Evolutionary conservation across 2,329 filamentous ascomycete genomes (phyloP).

Genomic region (Sporothrix sp.): DNA sequence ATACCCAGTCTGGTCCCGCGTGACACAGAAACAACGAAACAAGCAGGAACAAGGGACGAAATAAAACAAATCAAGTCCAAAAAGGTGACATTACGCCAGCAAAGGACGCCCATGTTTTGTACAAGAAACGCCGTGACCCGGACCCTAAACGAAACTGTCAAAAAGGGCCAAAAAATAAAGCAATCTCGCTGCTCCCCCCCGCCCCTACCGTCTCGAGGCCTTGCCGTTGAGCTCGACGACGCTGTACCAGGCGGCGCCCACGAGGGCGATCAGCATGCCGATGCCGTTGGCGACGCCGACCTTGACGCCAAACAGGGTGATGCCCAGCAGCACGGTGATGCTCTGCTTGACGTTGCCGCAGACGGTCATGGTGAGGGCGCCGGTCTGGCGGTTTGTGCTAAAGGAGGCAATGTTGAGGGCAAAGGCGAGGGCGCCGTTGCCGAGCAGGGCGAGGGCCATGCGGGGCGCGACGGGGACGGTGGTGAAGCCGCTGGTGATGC

Average conservation of each 20-base stretch:
- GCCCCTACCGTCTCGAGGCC: constrained; percentile 5
- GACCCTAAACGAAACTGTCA: too few species aligned
- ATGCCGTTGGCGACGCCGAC: constrained; percentile 43
- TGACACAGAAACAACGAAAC: too few species aligned
- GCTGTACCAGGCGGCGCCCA: constrained; percentile 47
- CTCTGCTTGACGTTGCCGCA: constrained; percentile 50
- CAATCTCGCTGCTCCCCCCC: too few species aligned
- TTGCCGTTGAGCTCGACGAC: constrained; percentile 37
- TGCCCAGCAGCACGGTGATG: constrained; percentile 43
- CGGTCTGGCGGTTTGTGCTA: constrained; percentile 46
- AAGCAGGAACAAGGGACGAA: too few species aligned
- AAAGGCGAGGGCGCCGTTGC: constrained; percentile 45
- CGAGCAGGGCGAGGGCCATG: constrained; percentile 30
- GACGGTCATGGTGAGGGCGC: constrained; percentile 49
- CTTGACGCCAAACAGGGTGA: constrained; percentile 41
- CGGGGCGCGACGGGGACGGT: constrained; percentile 17
- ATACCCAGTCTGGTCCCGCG: too few species aligned
- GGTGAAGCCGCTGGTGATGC: constrained; percentile 11
- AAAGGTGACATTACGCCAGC: too few species aligned
- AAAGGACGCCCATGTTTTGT: too few species aligned
- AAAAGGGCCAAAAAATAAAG: too few species aligned
- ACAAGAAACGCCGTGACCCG: too few species aligned
- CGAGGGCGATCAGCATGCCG: constrained; percentile 45
- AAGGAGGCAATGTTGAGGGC: constrained; percentile 47
- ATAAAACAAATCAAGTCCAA: too few species aligned